Conservation (phyloP, 306 rosid species). For the Acacia melanoxylon region DNA sequence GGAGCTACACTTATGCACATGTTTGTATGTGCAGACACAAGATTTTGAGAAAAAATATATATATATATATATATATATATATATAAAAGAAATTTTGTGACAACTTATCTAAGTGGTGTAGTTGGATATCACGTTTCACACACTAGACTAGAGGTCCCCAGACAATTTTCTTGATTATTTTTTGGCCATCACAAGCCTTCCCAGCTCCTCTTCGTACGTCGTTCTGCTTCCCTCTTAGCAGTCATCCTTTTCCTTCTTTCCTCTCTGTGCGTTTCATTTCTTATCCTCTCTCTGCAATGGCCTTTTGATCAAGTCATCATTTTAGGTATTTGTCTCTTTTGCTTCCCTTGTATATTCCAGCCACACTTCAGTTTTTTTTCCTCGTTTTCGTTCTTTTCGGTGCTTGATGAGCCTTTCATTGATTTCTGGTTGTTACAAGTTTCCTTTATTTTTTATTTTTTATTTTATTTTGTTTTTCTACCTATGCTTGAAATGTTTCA, state of each 20-base stretch:
- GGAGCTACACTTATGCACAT: no score
- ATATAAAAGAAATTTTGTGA: no score
- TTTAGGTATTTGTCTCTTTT: slow-evolving; percentile 15
- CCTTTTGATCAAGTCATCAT: slow-evolving; percentile 13
- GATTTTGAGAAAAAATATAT: no score
- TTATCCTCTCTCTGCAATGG: slow-evolving; percentile 6
- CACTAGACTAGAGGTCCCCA: no score
- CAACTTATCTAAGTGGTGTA: no score
- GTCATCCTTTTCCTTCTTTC: neutral
- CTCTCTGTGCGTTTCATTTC: neutral
- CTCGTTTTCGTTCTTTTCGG: neutral
- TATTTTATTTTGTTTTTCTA: neutral
- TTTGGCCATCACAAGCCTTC: no score
- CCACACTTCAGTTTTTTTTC: neutral
- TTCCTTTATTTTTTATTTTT: neutral
- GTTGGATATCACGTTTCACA: no score
- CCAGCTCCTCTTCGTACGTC: no score
- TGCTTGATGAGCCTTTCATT: neutral
- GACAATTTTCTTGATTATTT: no score
- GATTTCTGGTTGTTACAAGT: neutral
- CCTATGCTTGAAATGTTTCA: neutral
- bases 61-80: no score
- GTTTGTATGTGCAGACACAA: no score
- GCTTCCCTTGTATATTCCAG: neutral
- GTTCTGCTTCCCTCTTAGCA: neutral